phyloP scores from a whole-genome alignment of 1,139 yeast genomes.

The Yamadazyma mexicana region DNA sequence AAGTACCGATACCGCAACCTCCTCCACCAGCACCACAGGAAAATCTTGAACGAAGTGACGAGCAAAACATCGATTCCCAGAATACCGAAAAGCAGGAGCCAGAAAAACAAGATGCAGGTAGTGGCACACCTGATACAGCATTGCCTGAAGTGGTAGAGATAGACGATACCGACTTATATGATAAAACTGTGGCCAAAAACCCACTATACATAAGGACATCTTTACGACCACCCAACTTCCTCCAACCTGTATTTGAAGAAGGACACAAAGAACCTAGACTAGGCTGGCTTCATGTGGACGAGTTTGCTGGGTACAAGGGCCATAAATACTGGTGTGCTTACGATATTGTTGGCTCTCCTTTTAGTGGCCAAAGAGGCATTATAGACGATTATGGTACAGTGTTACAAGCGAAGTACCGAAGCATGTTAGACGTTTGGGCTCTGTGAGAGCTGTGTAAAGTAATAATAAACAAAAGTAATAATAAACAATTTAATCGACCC shows the following conservation, averaged over 20 bases:
- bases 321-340: constrained; percentile 38
- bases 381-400: constrained; percentile 16
- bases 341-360: constrained; percentile 31
- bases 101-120: too few relatives aligned
- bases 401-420: constrained; percentile 14
- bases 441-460: constrained; percentile 4
- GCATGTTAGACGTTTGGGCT: constrained; percentile 23
- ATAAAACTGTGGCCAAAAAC: constrained; percentile 17
- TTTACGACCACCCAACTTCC: constrained; percentile 24
- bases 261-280: constrained; percentile 22
- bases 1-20: too few relatives aligned
- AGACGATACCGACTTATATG: constrained; percentile 6
- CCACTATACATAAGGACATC: constrained; percentile 22
- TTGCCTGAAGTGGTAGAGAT: background rate
- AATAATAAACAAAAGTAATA: background rate
- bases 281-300: constrained; percentile 19
- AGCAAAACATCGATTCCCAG: too few relatives aligned
- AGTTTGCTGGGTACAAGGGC: constrained; percentile 18
- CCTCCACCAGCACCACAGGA: too few relatives aligned
- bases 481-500: too few relatives aligned
- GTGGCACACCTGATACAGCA: too few relatives aligned
- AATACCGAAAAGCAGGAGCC: too few relatives aligned
- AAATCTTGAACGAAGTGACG: too few relatives aligned
- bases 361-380: constrained; percentile 17
- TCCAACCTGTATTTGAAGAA: constrained; percentile 13